Evolutionary conservation across 2,329 filamentous ascomycete species (phyloP).

Genomic region (Tricladium varicosporioides): DNA sequence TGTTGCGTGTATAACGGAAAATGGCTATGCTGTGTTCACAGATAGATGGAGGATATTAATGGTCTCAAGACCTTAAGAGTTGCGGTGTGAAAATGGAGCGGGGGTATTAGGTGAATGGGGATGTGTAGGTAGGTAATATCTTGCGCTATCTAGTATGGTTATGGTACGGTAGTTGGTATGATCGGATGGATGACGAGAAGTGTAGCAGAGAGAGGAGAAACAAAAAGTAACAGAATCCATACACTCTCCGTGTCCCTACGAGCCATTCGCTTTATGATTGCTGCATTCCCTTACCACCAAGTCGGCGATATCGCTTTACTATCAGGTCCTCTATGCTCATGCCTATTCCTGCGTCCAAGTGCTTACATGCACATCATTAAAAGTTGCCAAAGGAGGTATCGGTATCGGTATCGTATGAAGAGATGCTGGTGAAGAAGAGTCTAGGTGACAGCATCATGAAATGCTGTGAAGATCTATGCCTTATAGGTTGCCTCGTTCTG

Average conservation of each 20-base stretch:
- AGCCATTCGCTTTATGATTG: slow-evolving; percentile 24
- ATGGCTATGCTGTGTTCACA: not conserved
- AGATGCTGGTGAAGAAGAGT: slow-evolving; percentile 23
- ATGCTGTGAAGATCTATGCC: slow-evolving; percentile 20
- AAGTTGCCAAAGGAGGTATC: slow-evolving; percentile 26
- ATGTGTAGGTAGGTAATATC: slow-evolving; percentile 16
- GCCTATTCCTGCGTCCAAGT: slow-evolving; percentile 16
- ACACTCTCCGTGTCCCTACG: slow-evolving; percentile 9
- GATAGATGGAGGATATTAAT: not conserved
- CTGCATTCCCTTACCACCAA: slow-evolving; percentile 4
- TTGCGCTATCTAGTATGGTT: slow-evolving; percentile 22
- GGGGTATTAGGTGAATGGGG: not conserved
- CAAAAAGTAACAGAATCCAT: slow-evolving; percentile 10
- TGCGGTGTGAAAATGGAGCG: not conserved
- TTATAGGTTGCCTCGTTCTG: slow-evolving; percentile 15
- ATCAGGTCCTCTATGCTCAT: slow-evolving; percentile 11
- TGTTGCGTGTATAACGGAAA: not conserved
- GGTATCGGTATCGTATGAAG: slow-evolving; percentile 20
- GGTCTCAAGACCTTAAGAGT: not conserved
- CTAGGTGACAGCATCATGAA: slow-evolving; percentile 20
- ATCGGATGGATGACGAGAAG: not conserved
- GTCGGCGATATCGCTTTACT: slow-evolving; percentile 8
- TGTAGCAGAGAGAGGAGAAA: slow-evolving; percentile 16
- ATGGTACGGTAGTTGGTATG: not conserved
- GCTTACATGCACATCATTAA: slow-evolving; percentile 24